Percentiles rank a stretch among this genome's conserved stretches.
These are phyloP conservation scores for Phytophthora sp. DNA, from an alignment of 352 stramenopile genomes.

Conservation along the genomic window DNA sequence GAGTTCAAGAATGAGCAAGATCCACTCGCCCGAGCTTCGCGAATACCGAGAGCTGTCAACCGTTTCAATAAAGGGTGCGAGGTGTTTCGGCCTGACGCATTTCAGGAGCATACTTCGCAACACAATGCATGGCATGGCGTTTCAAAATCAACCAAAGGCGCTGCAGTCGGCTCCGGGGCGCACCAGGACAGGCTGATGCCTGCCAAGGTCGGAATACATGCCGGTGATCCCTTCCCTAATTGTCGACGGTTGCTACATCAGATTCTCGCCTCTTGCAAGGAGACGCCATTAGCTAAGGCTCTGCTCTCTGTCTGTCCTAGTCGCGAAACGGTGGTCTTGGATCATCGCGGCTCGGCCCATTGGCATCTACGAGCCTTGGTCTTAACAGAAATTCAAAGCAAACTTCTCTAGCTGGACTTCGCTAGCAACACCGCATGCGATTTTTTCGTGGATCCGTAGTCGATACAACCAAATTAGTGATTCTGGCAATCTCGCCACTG, in stretches of 20 bases:
- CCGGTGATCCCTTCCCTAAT: constrained; percentile 3
- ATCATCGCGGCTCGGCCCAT: not conserved
- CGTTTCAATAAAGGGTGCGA: constrained; percentile 15
- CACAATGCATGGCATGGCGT: constrained; percentile 6
- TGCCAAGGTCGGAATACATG: not conserved
- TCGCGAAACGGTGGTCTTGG: constrained; percentile 6
- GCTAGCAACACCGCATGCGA: not conserved
- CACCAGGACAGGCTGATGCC: constrained; percentile 10
- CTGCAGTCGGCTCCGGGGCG: not conserved
- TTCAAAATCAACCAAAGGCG: constrained; percentile 14
- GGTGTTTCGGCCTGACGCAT: constrained; percentile 18
- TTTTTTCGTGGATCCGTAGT: no score
- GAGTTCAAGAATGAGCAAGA: constrained; percentile 20
- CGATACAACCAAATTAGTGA: not conserved
- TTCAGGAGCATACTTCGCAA: no score
- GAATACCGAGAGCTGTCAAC: constrained; percentile 17
- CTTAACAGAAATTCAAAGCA: not conserved
- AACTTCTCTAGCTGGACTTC: not conserved
- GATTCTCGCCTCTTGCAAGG: constrained; percentile 11
- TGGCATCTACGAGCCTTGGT: not conserved
- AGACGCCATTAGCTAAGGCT: constrained; percentile 16
- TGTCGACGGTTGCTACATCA: constrained; percentile 13
- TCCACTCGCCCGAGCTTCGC: not conserved
- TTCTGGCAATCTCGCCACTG: not conserved
- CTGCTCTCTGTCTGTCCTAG: constrained; percentile 9